phyloP scores from a whole-genome alignment of 1,284 basidiomycete species.

The Tremellales sp. region DNA sequence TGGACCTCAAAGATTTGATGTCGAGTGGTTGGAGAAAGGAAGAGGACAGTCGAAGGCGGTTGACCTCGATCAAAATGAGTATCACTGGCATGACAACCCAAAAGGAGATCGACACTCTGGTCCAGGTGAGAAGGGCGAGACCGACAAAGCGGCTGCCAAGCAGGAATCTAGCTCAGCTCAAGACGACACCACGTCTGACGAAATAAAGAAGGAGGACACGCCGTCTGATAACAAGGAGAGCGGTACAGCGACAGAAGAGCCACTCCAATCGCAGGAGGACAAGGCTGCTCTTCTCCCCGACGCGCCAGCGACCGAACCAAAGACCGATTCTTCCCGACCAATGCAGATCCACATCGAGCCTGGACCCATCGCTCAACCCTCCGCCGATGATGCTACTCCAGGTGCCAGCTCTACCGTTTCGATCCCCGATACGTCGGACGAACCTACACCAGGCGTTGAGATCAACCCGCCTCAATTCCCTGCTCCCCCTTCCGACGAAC shows the following conservation, averaged over 20 bases:
- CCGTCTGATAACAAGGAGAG: not conserved
- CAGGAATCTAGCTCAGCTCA: slow-evolving; percentile 1
- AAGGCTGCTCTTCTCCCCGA: slow-evolving; percentile 6
- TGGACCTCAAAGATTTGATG: not conserved
- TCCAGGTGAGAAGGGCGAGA: not conserved
- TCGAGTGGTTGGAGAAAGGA: not conserved
- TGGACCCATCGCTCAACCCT: slow-evolving; percentile 28
- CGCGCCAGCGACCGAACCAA: slow-evolving; percentile 1
- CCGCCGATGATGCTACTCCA: slow-evolving; percentile 3
- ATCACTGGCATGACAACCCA: not conserved
- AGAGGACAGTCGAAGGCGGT: not conserved
- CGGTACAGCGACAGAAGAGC: not conserved
- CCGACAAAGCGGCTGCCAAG: not conserved
- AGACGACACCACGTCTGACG: not conserved
- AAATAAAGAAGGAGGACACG: not conserved
- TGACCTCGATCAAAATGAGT: not conserved
- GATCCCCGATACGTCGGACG: slow-evolving; percentile 3
- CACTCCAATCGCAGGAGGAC: slow-evolving; percentile 2
- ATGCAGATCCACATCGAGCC: slow-evolving; percentile 41
- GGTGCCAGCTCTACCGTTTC: not conserved
- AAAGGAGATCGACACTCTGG: not conserved
- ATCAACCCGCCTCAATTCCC: slow-evolving; percentile 20
- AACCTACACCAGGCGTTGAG: slow-evolving; percentile 3
- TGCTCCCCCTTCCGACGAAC: slow-evolving; percentile 18
- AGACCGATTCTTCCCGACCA: slow-evolving; percentile 3